Evolutionary conservation across 148 eudicot genomes (phyloP).

Genomic region (Fagopyrum homotropicum): DNA sequence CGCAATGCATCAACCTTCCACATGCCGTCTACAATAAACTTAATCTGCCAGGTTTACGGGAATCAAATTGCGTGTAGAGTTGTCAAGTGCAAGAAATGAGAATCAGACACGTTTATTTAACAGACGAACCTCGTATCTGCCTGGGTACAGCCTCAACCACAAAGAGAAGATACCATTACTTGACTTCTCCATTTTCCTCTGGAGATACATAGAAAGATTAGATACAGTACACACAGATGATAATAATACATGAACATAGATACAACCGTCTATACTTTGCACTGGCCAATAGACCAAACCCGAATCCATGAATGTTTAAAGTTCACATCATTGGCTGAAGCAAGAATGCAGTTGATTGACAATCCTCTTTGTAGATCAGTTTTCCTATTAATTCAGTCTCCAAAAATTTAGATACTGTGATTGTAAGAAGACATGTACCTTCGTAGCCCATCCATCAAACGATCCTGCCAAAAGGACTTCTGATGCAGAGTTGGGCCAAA

Average conservation of each 20-base stretch:
- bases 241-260: not conserved
- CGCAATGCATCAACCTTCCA: conserved; percentile 87
- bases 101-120: not conserved
- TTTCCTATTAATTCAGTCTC: no score
- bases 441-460: conserved; percentile 89
- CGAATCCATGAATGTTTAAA: not conserved
- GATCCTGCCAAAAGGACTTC: conserved; percentile 80
- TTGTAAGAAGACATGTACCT: conserved; percentile 30
- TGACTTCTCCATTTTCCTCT: conserved; percentile 87
- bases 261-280: not conserved
- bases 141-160: conserved; percentile 69
- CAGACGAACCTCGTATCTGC: conserved; percentile 66
- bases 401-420: no score
- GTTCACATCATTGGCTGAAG: not conserved
- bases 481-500: conserved; percentile 84
- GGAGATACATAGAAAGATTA: conserved; percentile 9
- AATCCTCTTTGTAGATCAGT: no score
- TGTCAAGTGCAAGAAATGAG: not conserved
- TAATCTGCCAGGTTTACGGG: conserved; percentile 46
- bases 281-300: not conserved
- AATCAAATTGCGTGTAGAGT: not conserved
- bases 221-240: not conserved
- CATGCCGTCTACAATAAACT: conserved; percentile 81
- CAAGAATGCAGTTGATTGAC: no score
- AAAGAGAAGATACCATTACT: conserved; percentile 62